phyloP scores from a whole-genome alignment of 805 yeast species.

The Naumovozyma baii region DNA sequence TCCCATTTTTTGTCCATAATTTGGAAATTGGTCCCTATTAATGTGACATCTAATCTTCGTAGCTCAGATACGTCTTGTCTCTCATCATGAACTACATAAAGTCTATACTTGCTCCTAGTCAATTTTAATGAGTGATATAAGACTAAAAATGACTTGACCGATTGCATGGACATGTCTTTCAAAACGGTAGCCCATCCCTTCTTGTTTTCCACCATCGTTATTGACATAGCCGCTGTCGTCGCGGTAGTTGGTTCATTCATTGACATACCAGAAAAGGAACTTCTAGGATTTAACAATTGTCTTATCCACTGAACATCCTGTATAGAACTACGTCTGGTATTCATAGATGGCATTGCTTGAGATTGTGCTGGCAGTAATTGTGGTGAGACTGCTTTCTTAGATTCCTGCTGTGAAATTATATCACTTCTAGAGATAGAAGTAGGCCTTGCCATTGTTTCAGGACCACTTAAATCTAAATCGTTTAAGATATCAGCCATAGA shows the following conservation, averaged over 20 bases:
- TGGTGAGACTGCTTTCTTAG: no score
- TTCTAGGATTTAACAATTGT: slow-evolving; percentile 28
- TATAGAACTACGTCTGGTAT: slow-evolving; percentile 22
- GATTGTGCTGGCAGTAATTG: no score
- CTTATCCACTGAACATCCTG: slow-evolving; percentile 28
- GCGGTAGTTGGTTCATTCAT: slow-evolving; percentile 14
- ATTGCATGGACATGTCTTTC: slow-evolving; percentile 14
- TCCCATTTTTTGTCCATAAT: slow-evolving; percentile 7
- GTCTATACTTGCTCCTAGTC: slow-evolving; percentile 17
- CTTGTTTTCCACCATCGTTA: not conserved
- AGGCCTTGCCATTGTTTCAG: not conserved
- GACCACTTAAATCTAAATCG: slow-evolving; percentile 11
- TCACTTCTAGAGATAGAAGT: not conserved
- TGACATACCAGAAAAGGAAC: slow-evolving; percentile 27
- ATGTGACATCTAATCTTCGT: slow-evolving; percentile 4
- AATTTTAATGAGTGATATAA: slow-evolving; percentile 17
- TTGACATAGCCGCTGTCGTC: slow-evolving; percentile 2
- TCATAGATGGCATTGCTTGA: slow-evolving; percentile 3
- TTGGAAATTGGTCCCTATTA: slow-evolving; percentile 3
- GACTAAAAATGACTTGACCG: slow-evolving; percentile 18
- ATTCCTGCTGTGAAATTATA: no score
- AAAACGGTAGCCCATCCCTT: slow-evolving; percentile 27
- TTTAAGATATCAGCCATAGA: slow-evolving; percentile 16
- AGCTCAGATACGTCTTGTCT: slow-evolving; percentile 11
- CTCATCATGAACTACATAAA: slow-evolving; percentile 17